Base-by-base conservation (phyloP, 768 basidiomycete species). In the Phanerochaete carnosa region DNA sequence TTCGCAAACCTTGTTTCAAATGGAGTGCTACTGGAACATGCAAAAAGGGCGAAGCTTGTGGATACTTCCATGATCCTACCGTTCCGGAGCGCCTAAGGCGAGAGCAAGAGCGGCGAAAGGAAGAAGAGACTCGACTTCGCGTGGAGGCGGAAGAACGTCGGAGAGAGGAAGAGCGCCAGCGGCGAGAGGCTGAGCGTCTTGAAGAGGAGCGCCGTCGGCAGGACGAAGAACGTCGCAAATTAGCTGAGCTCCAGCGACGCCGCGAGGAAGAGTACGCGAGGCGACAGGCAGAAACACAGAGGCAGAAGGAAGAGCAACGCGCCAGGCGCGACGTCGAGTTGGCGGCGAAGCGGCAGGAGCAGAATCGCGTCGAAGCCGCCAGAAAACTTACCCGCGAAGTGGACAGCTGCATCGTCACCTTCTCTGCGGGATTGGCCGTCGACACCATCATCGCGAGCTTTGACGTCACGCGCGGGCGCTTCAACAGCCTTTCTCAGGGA, bases 391-490 rank as follows among this genome's bases (percentile, higher is more conserved):
- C 79, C 72, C 57, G 75, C 52, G 62, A 81, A n/a, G 77, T 83
- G 16, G 73, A 74, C 22, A 79, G 78, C 7, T 80, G 85, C 60
- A 83, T 81, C 28, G 78, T 86, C 25, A 79, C 74, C 30, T 72
- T 89, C 45, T 78, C 78, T 37, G 68, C 80, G 0, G 89, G 90
- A 2, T 87, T 88, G 43, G 75, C 77, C 2, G 76, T 90, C 3
- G 71, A 75, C 32, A 78, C 80, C 0, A 69, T 90, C 9, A 70
- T 73, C 8, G 89, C 89, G 5, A 84, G 84, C 5, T 85, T 89
- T 35, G 89, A 92, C n/a, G 65, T 85, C 85, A 0, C 80, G 79
- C 11, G 84, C 81, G 76, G 66, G 89, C 75, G 77, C 39, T 62
- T 91, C 3, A 72, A 74, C 1, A 82, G 85, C 23, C 67, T 91